Evolutionary conservation across 192 early-diverging fungal species (phyloP), one percentile per base, ranked within the genome.

Genomic region (Coemansia sp.): DNA sequence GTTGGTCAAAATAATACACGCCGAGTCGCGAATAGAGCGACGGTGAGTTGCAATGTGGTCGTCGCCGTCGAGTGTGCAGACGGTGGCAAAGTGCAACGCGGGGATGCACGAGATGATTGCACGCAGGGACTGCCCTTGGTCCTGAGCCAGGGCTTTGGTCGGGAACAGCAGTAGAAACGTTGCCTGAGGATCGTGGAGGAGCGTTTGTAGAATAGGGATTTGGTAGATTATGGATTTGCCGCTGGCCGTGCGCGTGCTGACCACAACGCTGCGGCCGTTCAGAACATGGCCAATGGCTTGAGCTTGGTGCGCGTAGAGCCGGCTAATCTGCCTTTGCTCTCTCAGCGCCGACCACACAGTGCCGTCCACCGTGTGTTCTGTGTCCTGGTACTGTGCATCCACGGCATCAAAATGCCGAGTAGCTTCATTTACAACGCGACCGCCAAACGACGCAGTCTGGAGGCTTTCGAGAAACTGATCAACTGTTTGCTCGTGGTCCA

Each of bases 201-300:
- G 71, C 7, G 63, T 45, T 39, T 86, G 72, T 2, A 92, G 64
- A 2, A 90, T 77, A 4, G 89, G 85, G 3, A 89, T 63, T 62
- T 94, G 93, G 65, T 91, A 94, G 16, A 92, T 83, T 3, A 89
- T 61, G 0, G 91, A 92, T 64, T 94, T 94, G 4, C 93, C 93
- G 77, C 88, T 90, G 27, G 91, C 86, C 25, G 92, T 94, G 1
- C 87, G 69, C 2, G 92, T 94, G 45, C 85, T 77, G 1, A 90
- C 81, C 27, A 94, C 85, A 4, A 91, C 83, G 61, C 86, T 60
- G 43, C 80, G 51, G 6, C 84, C 82, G 4, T 60, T 41, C 3
- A 73, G 43, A 2, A 67, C 25, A 6, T 10, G 19, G 41, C 85
- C 74, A 6, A 93, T 84, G 0, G 92, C 88, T 56, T 86, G 59